A percentile compares a stretch with the other conserved stretches of the same genome.
Evolutionary conservation across 2,329 filamentous ascomycete genomes (phyloP).

Genomic region (Fusarium sp.): DNA sequence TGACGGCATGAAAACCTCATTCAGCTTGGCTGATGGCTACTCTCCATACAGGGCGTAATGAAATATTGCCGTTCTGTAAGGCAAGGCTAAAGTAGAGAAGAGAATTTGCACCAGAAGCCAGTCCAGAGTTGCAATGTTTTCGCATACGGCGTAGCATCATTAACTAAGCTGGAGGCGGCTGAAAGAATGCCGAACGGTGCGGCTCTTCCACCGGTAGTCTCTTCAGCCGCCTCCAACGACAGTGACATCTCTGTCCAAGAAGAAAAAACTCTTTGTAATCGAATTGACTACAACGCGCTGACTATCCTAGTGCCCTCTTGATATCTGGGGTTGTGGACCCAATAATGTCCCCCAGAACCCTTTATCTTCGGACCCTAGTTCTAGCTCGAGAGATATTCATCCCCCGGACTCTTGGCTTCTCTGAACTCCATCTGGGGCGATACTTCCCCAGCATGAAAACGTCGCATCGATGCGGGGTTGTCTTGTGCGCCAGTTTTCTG

Average conservation of each 20-base stretch:
- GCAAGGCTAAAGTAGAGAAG: not conserved
- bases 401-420: constrained; percentile 11
- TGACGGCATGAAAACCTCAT: not conserved
- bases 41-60: not conserved
- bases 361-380: constrained; percentile 3
- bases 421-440: constrained; percentile 3
- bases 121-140: too few relatives aligned
- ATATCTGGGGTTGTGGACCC: not conserved
- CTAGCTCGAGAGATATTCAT: not conserved
- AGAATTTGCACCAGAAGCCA: too few relatives aligned
- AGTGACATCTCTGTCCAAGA: not conserved
- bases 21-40: not conserved
- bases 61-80: rapidly evolving
- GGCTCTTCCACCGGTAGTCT: not conserved
- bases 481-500: not conserved
- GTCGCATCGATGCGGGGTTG: constrained; percentile 3
- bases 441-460: constrained; percentile 4
- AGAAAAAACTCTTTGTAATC: rapidly evolving
- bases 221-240: not conserved
- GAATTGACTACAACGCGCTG: not conserved
- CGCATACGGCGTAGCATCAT: too few relatives aligned
- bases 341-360: not conserved
- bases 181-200: not conserved
- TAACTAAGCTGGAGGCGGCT: too few relatives aligned
- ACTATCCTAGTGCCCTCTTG: not conserved